These are phyloP conservation scores for Globisporangium lucens DNA, from an alignment of 352 stramenopile species.

Conservation along the genomic window DNA sequence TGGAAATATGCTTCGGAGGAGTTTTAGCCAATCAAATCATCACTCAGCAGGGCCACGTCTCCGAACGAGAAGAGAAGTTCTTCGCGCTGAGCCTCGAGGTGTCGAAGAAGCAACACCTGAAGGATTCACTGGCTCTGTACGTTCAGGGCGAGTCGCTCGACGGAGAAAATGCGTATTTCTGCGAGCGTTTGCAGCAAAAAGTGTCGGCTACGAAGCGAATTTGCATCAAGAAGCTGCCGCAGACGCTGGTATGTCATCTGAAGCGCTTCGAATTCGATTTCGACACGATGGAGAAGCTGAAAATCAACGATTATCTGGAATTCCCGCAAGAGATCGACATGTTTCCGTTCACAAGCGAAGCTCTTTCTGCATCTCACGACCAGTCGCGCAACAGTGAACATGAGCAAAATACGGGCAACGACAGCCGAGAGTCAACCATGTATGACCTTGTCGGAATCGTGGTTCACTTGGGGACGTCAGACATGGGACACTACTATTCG, in stretches of 20 bases:
- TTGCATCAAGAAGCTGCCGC: conserved; percentile 73
- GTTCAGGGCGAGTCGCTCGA: conserved; percentile 73
- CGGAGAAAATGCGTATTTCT: conserved; percentile 80
- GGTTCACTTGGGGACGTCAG: conserved; percentile 89
- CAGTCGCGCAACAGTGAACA: neutral
- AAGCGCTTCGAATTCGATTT: conserved; percentile 91
- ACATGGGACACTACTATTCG: conserved; percentile 94
- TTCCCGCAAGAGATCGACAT: conserved; percentile 89
- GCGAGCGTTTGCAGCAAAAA: conserved; percentile 63
- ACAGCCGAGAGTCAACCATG: conserved; percentile 22
- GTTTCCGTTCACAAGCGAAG: conserved; percentile 86
- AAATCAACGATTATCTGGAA: conserved; percentile 83
- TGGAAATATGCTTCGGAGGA: conserved; percentile 68
- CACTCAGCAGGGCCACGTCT: conserved; percentile 72
- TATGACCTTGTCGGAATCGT: conserved; percentile 92
- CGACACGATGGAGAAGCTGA: conserved; percentile 85
- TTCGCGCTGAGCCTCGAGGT: conserved; percentile 82
- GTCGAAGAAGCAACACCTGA: conserved; percentile 60
- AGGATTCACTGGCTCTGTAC: conserved; percentile 62
- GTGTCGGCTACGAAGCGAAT: conserved; percentile 80
- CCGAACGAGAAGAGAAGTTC: conserved; percentile 82
- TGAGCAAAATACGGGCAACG: neutral
- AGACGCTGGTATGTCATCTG: conserved; percentile 79
- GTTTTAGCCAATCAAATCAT: conserved; percentile 83
- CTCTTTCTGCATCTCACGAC: conserved; percentile 15